Conservation (phyloP, 2,329 filamentous ascomycete species). For the Pseudogymnoascus sp. region DNA sequence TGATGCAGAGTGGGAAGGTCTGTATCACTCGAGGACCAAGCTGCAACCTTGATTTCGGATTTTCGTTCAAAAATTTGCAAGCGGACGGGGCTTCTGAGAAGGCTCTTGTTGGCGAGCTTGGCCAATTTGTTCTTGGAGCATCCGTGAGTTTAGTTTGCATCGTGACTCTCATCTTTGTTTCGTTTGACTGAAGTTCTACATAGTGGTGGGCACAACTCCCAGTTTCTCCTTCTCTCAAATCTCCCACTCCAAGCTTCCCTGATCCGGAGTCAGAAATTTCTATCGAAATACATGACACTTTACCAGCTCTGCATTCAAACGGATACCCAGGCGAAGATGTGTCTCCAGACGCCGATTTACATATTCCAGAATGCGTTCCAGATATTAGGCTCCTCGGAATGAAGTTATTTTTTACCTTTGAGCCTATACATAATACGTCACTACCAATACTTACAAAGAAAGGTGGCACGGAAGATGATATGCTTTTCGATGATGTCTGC, state of each 20-base stretch:
- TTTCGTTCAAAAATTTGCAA: neutral
- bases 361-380: slow-evolving; percentile 16
- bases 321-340: slow-evolving; percentile 1
- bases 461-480: neutral
- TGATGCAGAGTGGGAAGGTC: neutral
- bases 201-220: slow-evolving; percentile 25
- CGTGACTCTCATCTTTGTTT: neutral
- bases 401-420: slow-evolving; percentile 20
- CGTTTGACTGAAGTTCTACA: neutral
- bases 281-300: slow-evolving; percentile 18
- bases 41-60: neutral
- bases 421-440: neutral
- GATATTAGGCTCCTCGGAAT: slow-evolving; percentile 19
- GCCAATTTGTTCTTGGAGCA: neutral
- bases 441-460: neutral
- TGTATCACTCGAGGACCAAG: neutral
- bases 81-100: neutral
- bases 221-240: slow-evolving; percentile 19
- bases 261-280: slow-evolving; percentile 12
- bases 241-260: neutral
- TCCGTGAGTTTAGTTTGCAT: neutral
- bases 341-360: slow-evolving; percentile 13
- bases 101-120: neutral
- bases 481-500: neutral
- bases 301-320: slow-evolving; percentile 3